Conservation (phyloP, 2,329 filamentous ascomycete species). For the Achaetomium macrosporum region DNA sequence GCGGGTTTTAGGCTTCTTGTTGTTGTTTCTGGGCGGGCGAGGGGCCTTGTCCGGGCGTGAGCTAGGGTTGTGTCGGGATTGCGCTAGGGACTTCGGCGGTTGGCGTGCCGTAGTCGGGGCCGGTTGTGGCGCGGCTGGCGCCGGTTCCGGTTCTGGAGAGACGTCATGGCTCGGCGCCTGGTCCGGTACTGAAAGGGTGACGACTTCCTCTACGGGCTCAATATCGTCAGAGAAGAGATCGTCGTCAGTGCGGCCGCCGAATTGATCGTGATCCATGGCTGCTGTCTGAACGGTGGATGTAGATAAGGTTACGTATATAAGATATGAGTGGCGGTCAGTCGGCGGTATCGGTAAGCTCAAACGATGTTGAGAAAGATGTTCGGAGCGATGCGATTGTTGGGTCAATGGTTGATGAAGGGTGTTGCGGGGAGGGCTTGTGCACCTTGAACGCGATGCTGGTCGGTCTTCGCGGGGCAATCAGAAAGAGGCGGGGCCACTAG, state of each 20-base stretch:
- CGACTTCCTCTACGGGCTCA: slow-evolving; percentile 41
- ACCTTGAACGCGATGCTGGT: no score
- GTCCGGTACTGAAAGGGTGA: not conserved
- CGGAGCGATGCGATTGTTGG: no score
- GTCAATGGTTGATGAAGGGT: no score
- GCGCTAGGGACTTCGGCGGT: slow-evolving; percentile 25
- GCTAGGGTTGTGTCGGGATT: slow-evolving; percentile 30
- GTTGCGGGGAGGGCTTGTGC: no score
- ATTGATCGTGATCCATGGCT: slow-evolving; percentile 53
- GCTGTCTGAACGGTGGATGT: not conserved
- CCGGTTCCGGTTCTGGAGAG: slow-evolving; percentile 4
- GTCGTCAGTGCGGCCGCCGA: slow-evolving; percentile 55
- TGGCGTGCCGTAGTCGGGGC: slow-evolving; percentile 5
- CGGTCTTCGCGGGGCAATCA: no score
- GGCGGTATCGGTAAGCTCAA: no score
- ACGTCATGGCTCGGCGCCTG: not conserved
- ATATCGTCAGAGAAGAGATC: slow-evolving; percentile 59
- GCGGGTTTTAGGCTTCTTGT: slow-evolving; percentile 2
- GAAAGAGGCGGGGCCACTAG: no score
- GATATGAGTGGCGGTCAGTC: not conserved
- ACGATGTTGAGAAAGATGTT: no score
- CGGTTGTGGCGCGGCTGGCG: slow-evolving; percentile 4
- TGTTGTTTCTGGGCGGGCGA: slow-evolving; percentile 16
- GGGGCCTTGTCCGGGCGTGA: slow-evolving; percentile 19
- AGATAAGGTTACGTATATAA: not conserved